Base-by-base conservation (phyloP, 768 basidiomycete species). In the Boletus tomentosulus region DNA sequence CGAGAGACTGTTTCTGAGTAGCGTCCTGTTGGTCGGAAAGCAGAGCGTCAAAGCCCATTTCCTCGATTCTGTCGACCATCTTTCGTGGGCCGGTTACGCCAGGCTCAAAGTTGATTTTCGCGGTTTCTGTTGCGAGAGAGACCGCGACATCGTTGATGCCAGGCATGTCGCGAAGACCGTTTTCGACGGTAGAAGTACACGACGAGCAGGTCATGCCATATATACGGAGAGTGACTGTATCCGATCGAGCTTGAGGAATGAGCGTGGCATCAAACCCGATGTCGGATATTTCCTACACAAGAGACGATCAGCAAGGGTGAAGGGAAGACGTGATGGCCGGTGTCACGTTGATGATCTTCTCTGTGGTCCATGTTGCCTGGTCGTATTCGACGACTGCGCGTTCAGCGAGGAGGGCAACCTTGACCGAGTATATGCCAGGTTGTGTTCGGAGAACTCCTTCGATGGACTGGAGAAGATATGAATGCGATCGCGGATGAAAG, bases 351-450 rank as follows among this genome's bases (percentile, higher is more conserved):
- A 92, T 76, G 50, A 99, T 80, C 67, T 89, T 92, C 45, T 85
- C 89, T 9, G 82, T 71, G 33, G 78, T 81, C 97, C 97, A 99
- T n/a, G 74, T 65, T 0, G 73, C 64, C 1, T 90, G 83, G 62
- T 98, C 93, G 63, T 88, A 99, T 67, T 96, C 93, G 58, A 99
- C 75, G 44, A 92, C 80, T 4, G 86, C 96, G 13, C 96, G 85
- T 70, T 99, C 96, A 12, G 97, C 92, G 25, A 99, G 80, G n/a
- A 99, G 79, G 24, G 95, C 95, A n/a, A 99, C 94, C 66, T 93
- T 92, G 56, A 97, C 73, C 11, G 87, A 89, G 56, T 84, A 73
- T 48, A 99, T 94, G n/a, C 97, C 97, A n/a, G 83, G 74, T 68
- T 95, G 91, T 16, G 76, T 76, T 63, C 85, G 77, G 22, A 96